Base-by-base conservation (phyloP, 306 rosid species). In the Cucumis hystrix region DNA sequence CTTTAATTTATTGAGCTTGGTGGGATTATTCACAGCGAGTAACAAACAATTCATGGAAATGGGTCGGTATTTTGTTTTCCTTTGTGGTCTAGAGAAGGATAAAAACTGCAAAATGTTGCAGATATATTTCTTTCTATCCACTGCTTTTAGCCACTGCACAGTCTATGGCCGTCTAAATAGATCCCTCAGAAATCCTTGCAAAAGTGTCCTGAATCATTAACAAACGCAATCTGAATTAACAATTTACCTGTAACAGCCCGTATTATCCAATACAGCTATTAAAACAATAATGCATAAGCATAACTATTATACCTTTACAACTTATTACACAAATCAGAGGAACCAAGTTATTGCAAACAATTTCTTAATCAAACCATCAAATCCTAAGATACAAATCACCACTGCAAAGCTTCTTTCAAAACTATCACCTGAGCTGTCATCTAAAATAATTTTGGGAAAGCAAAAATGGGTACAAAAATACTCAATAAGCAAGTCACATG, bases 31-130 rank as follows among this genome's bases (percentile, higher is more conserved):
- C 14, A 25, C n/a, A 71, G 41, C 7, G 56, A 47, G 59, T 51
- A 45, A 49, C 59, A 69, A 21, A 69, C 75, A 23, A 69, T 69
- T 69, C 75, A 71, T 71, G 76, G 60, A 71, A 49, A 4, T 23
- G 18, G 17, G 17, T 49, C 41, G 21, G 16, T 71, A 16, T n/a
- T 67, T 16, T 17, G 30, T 67, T 40, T 67, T 6, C 73, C 30
- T 67, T 51, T 39, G 51, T 40, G 54, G 52, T 67, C 30, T 67
- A 40, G 74, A 67, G 74, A 21, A 67, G 54, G 33, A 66, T 3
- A 66, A 40, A 20, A 20, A 5, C 52, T 63, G 16, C 68, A 33
- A 17, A 30, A 33, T 1, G 43, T n/a, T 40, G 49, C 51, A 40
- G 54, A 41, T n/a, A 67, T 37, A 37, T 65, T 37, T 37, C 71